A percentile compares a stretch with the other conserved stretches of the same genome.
Evolutionary conservation across 2,329 filamentous ascomycete species (phyloP).

Genomic region (Botrytis fragariae): DNA sequence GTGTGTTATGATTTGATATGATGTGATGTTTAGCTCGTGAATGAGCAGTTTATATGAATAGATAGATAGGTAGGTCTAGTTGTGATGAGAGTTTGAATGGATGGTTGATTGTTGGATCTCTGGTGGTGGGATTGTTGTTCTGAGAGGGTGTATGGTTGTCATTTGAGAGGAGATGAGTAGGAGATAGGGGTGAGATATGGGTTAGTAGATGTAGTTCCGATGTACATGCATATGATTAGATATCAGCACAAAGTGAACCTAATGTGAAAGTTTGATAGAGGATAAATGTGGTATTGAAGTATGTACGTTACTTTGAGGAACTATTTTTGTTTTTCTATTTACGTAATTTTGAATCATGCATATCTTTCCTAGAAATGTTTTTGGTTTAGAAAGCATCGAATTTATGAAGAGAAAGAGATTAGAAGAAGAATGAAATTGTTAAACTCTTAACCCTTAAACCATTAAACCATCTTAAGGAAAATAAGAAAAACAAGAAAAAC

Average conservation of each 20-base stretch:
- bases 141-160: no score
- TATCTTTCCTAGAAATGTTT: fast-evolving
- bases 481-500: neutral
- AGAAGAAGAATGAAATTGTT: neutral
- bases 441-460: no score
- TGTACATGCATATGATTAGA: neutral
- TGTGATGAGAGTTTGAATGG: no score
- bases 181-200: neutral
- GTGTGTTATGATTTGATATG: no score
- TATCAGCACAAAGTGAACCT: no score
- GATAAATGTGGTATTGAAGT: no score
- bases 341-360: fast-evolving
- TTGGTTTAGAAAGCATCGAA: neutral
- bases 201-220: neutral
- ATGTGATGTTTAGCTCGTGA: neutral
- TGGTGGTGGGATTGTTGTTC: no score
- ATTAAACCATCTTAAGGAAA: neutral
- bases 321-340: neutral
- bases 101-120: no score
- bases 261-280: neutral
- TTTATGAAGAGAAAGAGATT: neutral
- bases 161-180: no score
- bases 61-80: neutral
- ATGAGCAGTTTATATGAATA: neutral
- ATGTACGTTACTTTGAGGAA: no score